A percentile compares a stretch with the other conserved stretches of the same genome.
Conservation (phyloP, 2,329 filamentous ascomycete genomes). For the Fusarium mangiferae region DNA sequence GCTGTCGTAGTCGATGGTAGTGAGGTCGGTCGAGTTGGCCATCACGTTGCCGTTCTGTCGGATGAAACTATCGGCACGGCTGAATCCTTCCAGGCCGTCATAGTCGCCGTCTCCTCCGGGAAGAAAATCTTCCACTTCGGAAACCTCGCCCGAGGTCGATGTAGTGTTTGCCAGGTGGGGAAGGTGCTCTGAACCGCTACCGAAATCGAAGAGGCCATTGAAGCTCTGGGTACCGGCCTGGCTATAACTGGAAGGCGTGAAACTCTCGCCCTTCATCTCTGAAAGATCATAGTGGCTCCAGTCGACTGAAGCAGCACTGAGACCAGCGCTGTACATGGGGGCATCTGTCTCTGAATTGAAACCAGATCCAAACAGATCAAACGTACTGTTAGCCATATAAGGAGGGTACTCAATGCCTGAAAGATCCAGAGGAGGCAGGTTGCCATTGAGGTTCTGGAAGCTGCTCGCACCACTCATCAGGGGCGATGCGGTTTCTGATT, state of each 20-base stretch:
- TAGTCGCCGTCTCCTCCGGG: conserved; percentile 61
- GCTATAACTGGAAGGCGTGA: conserved; percentile 65
- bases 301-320: conserved; percentile 64
- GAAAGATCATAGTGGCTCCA: conserved; percentile 59
- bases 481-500: conserved; percentile 71
- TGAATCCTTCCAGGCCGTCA: conserved; percentile 52
- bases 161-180: conserved; percentile 65
- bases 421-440: conserved; percentile 67
- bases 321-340: conserved; percentile 70
- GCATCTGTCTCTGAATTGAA: conserved; percentile 63
- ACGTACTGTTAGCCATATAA: conserved; percentile 57
- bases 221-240: conserved; percentile 63
- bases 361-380: conserved; percentile 63
- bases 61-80: conserved; percentile 57
- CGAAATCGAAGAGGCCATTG: conserved; percentile 62
- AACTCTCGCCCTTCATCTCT: conserved; percentile 58
- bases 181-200: conserved; percentile 63
- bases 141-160: conserved; percentile 74
- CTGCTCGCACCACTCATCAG: conserved; percentile 60
- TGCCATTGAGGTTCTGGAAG: conserved; percentile 63
- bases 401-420: conserved; percentile 64
- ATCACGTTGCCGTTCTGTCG: conserved; percentile 58
- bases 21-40: conserved; percentile 55
- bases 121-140: conserved; percentile 71
- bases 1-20: conserved; percentile 64